phyloP scores from a whole-genome alignment of 2,329 filamentous ascomycete species.

The Malbranchea cinnamomea region DNA sequence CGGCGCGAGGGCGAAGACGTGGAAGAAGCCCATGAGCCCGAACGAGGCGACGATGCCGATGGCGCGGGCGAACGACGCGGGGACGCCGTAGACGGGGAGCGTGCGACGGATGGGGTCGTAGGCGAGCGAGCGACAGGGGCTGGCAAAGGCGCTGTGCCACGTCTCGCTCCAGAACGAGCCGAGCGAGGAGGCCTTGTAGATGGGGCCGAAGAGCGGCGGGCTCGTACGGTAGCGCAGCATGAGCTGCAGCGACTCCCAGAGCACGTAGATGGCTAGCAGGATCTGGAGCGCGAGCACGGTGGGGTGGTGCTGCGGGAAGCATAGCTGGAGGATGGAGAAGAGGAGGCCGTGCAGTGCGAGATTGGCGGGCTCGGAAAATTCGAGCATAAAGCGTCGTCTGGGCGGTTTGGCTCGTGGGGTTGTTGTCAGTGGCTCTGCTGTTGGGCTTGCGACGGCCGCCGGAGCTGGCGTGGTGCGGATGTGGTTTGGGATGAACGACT shows the following conservation, averaged over 20 bases:
- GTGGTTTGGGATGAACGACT: constrained; percentile 29
- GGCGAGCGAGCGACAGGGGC: constrained; percentile 25
- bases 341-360: constrained; percentile 19
- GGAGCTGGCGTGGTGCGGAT: constrained; percentile 16
- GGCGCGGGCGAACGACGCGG: constrained; percentile 18
- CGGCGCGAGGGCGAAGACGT: constrained; percentile 24
- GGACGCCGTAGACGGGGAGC: constrained; percentile 17
- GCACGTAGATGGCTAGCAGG: constrained; percentile 25
- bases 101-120: constrained; percentile 22
- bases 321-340: constrained; percentile 21
- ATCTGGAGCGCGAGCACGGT: constrained; percentile 25
- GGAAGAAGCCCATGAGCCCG: constrained; percentile 26
- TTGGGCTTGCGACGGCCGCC: constrained; percentile 1
- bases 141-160: constrained; percentile 29
- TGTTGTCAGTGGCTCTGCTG: not conserved
- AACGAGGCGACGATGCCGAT: constrained; percentile 25
- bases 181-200: constrained; percentile 24
- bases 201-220: constrained; percentile 25
- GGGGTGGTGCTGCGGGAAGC: constrained; percentile 21
- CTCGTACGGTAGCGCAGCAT: constrained; percentile 23
- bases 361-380: constrained; percentile 24
- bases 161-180: constrained; percentile 28
- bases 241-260: constrained; percentile 26
- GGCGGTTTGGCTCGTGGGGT: not conserved
- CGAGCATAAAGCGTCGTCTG: constrained; percentile 8